Evolutionary conservation across 2,329 filamentous ascomycete genomes (phyloP), one percentile per base, ranked within the genome.

Genomic region (Zopfia rhizophila): DNA sequence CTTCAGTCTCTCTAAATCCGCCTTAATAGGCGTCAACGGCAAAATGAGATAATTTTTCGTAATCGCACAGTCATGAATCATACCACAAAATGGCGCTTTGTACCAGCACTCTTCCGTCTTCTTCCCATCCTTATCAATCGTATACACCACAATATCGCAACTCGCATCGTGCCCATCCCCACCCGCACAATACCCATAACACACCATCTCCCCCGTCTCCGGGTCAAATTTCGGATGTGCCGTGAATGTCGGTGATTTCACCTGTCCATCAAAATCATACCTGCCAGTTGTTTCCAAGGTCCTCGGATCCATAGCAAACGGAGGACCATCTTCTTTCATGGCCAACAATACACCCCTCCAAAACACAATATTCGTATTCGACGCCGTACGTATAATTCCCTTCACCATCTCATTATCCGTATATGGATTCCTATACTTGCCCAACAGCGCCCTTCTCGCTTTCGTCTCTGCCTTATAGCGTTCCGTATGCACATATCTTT

Each of bases 341-440:
- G 81, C 81, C 4, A 84, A 69, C 45, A 85, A 56, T 33, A 80
- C 74, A 0, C 81, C 81, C 6, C 80, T 70, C 77, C 80, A 85
- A 56, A 79, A 82, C 1, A 81, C 70, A n/a, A 85, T 69, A 45
- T 86, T 85, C 1, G 82, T 85, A 52, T 86, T 85, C 3, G 78
- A 75, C 0, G 81, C 80, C 0, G 80, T 84, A 16, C 81, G 70
- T 28, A 84, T 80, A 4, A 82, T 76, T 2, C 79, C 79, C 37
- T 76, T 76, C 5, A 83, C 80, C 48, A 74, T 76, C 61, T 82
- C 79, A 38, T 78, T 78, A 57, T 83, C 80, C 6, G 80, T 83
- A 51, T 75, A 82, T 0, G 79, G 79, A 56, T 85, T 85, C 13
- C 82, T 72, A 51, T 85, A 85, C 29, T 76, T 72, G 0, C 82